These are phyloP conservation scores for Cytospora mali DNA, from an alignment of 2,329 filamentous ascomycete genomes.

Conservation along the genomic window DNA sequence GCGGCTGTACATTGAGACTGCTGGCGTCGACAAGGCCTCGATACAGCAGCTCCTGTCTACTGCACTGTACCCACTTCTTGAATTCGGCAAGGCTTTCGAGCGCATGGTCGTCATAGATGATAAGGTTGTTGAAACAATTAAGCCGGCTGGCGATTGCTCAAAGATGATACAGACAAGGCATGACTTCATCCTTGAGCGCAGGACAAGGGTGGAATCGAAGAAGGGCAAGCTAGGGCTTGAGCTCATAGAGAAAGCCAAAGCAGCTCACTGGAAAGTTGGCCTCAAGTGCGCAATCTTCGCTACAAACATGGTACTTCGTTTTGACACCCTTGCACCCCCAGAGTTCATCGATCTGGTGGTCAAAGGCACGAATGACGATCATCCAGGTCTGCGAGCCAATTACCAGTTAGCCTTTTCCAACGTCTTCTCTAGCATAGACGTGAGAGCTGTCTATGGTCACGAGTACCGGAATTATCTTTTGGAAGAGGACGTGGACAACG, in stretches of 20 bases:
- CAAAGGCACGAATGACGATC: constrained; percentile 82
- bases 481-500: constrained; percentile 75
- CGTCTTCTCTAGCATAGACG: constrained; percentile 83
- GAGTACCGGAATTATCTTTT: constrained; percentile 85
- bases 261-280: constrained; percentile 95
- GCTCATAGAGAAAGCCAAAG: constrained; percentile 73
- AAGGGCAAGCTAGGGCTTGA: constrained; percentile 82
- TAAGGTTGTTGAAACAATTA: constrained; percentile 69
- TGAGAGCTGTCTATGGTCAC: constrained; percentile 82
- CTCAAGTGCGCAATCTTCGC: constrained; percentile 88
- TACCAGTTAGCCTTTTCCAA: constrained; percentile 78
- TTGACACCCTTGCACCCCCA: constrained; percentile 80
- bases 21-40: constrained; percentile 87
- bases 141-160: constrained; percentile 66
- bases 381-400: constrained; percentile 80
- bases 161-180: constrained; percentile 67
- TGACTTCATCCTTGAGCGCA: constrained; percentile 73
- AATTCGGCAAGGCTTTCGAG: constrained; percentile 88
- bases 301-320: constrained; percentile 87
- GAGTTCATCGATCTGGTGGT: constrained; percentile 83
- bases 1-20: constrained; percentile 85
- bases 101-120: constrained; percentile 81
- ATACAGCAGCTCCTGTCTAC: constrained; percentile 86
- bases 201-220: constrained; percentile 77
- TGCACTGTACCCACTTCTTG: constrained; percentile 82